phyloP scores from a whole-genome alignment of 2,329 filamentous ascomycete species.

The Neurospora sp. region DNA sequence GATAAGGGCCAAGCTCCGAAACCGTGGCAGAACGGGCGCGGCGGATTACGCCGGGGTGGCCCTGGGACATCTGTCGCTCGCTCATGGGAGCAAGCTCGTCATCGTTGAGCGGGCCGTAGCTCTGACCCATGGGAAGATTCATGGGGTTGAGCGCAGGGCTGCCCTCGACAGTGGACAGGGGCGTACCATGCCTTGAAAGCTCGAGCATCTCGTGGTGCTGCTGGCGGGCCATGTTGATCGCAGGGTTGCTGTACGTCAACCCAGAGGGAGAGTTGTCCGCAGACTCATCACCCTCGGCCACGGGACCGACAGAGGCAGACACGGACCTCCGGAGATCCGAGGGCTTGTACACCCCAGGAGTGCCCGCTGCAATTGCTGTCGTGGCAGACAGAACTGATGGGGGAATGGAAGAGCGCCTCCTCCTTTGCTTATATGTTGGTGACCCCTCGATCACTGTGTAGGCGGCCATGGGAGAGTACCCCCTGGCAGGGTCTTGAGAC shows the following conservation, averaged over 20 bases:
- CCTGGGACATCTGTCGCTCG: constrained; percentile 58
- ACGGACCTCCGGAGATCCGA: constrained; percentile 88
- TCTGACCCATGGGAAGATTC: constrained; percentile 55
- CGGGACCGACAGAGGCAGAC: constrained; percentile 75
- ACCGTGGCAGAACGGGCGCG: constrained; percentile 89
- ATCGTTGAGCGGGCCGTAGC: constrained; percentile 53
- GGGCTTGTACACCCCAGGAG: constrained; percentile 55
- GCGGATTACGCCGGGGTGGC: constrained; percentile 69
- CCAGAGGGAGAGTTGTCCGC: constrained; percentile 72
- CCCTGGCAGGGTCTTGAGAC: not conserved
- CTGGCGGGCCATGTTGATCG: constrained; percentile 50
- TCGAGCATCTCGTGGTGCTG: constrained; percentile 75
- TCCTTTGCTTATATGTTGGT: constrained; percentile 95
- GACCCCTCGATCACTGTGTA: constrained; percentile 97
- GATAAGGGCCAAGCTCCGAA: constrained; percentile 93
- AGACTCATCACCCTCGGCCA: constrained; percentile 70
- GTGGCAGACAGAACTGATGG: constrained; percentile 62
- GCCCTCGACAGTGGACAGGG: constrained; percentile 73
- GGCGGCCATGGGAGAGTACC: constrained; percentile 30
- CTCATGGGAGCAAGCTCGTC: constrained; percentile 56
- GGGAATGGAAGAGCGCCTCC: constrained; percentile 86
- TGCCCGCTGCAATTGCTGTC: constrained; percentile 47
- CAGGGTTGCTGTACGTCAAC: constrained; percentile 61
- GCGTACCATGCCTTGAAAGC: constrained; percentile 85
- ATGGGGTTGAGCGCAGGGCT: constrained; percentile 66